Base-by-base conservation (phyloP, 2,329 filamentous ascomycete species). In the Clarireedia sp. region DNA sequence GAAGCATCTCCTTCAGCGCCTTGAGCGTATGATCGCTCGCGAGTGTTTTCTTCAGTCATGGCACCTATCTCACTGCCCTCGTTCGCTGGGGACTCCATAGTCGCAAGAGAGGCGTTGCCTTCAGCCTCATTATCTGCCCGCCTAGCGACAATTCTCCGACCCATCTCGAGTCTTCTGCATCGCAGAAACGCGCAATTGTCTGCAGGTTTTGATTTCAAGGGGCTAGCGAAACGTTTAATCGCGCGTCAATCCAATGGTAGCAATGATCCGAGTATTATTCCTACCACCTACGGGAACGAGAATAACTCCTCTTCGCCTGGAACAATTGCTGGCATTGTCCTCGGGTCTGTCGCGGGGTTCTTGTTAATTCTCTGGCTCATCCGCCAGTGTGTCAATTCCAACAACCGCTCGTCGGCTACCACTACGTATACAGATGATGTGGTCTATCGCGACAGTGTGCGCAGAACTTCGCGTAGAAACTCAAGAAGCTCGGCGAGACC, bases 281-380 rank as follows among this genome's bases (percentile, higher is more conserved):
- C 83, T 1, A 76, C 79, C 24, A 80, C 80, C 62, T 87, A 87
- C 69, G 73, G 76, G 46, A 73, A 74, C 51, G 71, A 80, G 36
- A 69, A 78, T 65, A 64, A 70, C 24, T 76, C 80, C 5, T 81
- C 81, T 0, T 47, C 73, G 0, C 76, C 82, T 0, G 82, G 79
- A 53, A 76, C 76, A 40, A 76, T 86, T 1, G 80, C 75, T 9
- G 83, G 82, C 54, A 84, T 85, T 56, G 77, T 79, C 5, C 71
- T 81, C 24, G 78, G 78, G 59, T 75, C 73, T 55, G 74, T 81
- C 21, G 73, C 70, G 6, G 78, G 75, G 47, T 79, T 80, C 67
- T 67, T 81, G 23, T 68, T 81, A 5, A 59, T 81, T 29, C 68
- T 78, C 36, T 80, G 75, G 74, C 70, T 81, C 4, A 64, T 80